phyloP scores from a whole-genome alignment of 2,329 filamentous ascomycete species.

The Emmonsiellopsis sp. region DNA sequence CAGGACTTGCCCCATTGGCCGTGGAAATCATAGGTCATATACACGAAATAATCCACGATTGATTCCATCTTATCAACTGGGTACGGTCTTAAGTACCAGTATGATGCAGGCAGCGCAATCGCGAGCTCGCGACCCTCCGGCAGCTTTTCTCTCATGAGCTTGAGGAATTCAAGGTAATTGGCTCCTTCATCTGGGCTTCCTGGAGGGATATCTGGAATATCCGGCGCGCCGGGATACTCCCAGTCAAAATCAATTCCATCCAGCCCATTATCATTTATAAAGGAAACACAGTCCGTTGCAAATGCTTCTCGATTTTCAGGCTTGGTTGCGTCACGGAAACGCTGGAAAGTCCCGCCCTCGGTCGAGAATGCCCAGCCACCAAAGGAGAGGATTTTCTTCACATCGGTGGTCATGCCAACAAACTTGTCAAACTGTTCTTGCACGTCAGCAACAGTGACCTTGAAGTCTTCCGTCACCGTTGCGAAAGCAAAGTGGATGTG shows the following conservation, averaged over 20 bases:
- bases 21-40: constrained; percentile 30
- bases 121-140: constrained; percentile 15
- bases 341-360: constrained; percentile 24
- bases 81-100: constrained; percentile 22
- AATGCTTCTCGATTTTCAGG: constrained; percentile 31
- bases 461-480: constrained; percentile 23
- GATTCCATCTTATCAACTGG: constrained; percentile 18
- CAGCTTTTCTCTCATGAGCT: constrained; percentile 10
- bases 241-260: constrained; percentile 34
- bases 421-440: constrained; percentile 6
- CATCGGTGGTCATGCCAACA: not conserved
- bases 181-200: constrained; percentile 19
- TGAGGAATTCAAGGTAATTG: constrained; percentile 26
- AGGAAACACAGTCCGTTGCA: constrained; percentile 25
- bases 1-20: constrained; percentile 16
- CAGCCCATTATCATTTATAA: constrained; percentile 31
- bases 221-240: constrained; percentile 30
- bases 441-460: constrained; percentile 16
- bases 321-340: constrained; percentile 28
- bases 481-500: constrained; percentile 32
- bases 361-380: constrained; percentile 38
- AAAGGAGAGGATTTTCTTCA: constrained; percentile 33
- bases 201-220: constrained; percentile 27
- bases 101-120: constrained; percentile 20
- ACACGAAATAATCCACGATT: constrained; percentile 24